Percentiles rank a stretch among this genome's conserved stretches.
phyloP scores from a whole-genome alignment of 1,284 basidiomycete species.

The Puccinia coronata region DNA sequence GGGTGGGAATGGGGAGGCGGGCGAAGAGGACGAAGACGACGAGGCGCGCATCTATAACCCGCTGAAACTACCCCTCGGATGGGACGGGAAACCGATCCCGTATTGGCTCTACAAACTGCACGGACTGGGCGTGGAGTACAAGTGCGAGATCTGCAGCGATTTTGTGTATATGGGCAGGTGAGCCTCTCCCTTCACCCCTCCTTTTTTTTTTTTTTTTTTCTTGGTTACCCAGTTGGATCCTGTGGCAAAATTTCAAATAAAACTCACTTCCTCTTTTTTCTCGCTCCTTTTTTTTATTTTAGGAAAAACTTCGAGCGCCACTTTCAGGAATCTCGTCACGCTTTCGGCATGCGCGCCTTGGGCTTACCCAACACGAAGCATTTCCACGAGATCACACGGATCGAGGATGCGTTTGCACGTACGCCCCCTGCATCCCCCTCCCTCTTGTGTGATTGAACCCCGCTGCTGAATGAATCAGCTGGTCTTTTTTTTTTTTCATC shows the following conservation, averaged over 20 bases:
- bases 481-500: neutral
- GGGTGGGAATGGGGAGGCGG: constrained; percentile 56
- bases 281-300: constrained; percentile 29
- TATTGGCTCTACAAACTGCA: constrained; percentile 99
- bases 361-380: constrained; percentile 98
- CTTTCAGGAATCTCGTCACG: constrained; percentile 91
- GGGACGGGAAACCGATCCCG: constrained; percentile 98
- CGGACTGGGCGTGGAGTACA: constrained; percentile 93
- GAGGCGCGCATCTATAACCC: constrained; percentile 97
- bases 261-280: constrained; percentile 47
- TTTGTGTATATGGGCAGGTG: constrained; percentile 68
- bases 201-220: neutral
- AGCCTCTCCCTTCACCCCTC: constrained; percentile 52
- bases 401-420: constrained; percentile 92
- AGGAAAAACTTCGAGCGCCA: constrained; percentile 93
- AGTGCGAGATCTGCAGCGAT: constrained; percentile 91
- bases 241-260: constrained; percentile 47
- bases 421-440: constrained; percentile 59
- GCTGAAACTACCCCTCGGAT: constrained; percentile 91
- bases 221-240: neutral
- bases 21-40: constrained; percentile 68
- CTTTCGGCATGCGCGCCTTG: constrained; percentile 96
- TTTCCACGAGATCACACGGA: constrained; percentile 96
- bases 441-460: neutral
- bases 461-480: neutral